Conservation (phyloP, 768 basidiomycete species). For the Tephrocybe sp. region DNA sequence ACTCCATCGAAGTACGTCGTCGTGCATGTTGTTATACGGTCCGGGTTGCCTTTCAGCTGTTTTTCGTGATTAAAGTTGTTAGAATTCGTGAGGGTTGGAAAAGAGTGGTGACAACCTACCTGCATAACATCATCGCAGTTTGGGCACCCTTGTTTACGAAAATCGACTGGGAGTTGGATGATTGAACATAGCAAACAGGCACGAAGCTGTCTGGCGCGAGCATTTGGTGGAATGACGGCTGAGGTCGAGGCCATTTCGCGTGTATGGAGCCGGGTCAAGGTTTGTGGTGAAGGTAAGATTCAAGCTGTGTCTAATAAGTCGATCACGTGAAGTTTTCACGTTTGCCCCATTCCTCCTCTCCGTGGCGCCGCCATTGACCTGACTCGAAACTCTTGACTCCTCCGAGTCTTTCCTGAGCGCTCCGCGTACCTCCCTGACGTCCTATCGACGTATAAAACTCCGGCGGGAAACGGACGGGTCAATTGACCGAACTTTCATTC, state of each 20-base stretch:
- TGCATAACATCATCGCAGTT: constrained; percentile 96
- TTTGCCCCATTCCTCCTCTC: not conserved
- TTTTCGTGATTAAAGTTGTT: not conserved
- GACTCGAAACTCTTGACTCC: not conserved
- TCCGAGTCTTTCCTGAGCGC: not conserved
- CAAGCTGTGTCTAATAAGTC: not conserved
- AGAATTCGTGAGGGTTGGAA: not conserved
- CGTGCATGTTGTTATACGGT: constrained; percentile 83
- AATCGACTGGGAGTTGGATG: constrained; percentile 80
- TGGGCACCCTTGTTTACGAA: constrained; percentile 84
- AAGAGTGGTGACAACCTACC: constrained; percentile 47
- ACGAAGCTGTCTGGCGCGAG: constrained; percentile 72
- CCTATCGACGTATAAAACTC: not conserved
- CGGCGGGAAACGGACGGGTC: not conserved
- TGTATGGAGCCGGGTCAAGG: not conserved
- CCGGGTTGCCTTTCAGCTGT: constrained; percentile 86
- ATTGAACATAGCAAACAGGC: constrained; percentile 95
- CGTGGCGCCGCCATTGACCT: not conserved
- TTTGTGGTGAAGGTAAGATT: not conserved
- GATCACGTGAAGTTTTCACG: not conserved
- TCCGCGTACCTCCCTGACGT: not conserved
- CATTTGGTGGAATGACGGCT: constrained; percentile 50
- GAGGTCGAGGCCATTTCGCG: constrained; percentile 21
- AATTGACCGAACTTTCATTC: not conserved
- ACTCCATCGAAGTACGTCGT: constrained; percentile 92